Evolutionary conservation across 495 filamentous ascomycete genomes (phyloP), one percentile per base, ranked within the genome.

Genomic region (Tuber aestivum): DNA sequence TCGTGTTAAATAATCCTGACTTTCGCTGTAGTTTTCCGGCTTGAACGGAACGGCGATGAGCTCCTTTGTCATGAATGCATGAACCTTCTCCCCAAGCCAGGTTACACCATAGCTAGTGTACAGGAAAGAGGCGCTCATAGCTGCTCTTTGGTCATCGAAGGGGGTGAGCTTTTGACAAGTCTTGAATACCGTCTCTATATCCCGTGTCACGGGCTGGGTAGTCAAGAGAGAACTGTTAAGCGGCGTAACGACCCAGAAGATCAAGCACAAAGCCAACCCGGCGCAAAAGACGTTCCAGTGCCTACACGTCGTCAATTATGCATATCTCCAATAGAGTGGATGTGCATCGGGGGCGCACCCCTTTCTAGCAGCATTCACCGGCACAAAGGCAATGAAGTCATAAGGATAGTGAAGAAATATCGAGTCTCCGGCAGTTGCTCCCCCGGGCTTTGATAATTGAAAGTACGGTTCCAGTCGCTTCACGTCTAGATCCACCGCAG

Each of bases 391-490:
- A 5, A 88, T 68, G 70, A 88, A 88, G 32, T 86, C 86, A 41
- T 85, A 86, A 0, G 86, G 86, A 76, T 89, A 89, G 32, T 86
- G 79, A 0, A 89, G 78, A 0, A 87, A 73, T 2, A 89, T 38
- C 0, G 86, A 87, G 38, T 87, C 73, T 42, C 78, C 74, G 0
- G 81, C 85, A 2, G 44, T 45, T 9, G 86, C 85, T 9, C 87
- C 87, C 2, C 82, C 81, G 0, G 73, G 41, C 5, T 83, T 84
- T 3, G 85, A 86, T 0, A 88, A 79, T 72, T 88, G 86, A 42
- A 85, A 84, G 76, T 81, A 88, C 8, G 86, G 86, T 70, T 88
- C 86, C 27, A 88, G 79, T 9, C 86, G 83, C 76, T 86, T 86
- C 3, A 83, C 76, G 74, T 88, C 85, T 1, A 87, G 77, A 77